phyloP scores from a whole-genome alignment of 352 stramenopile genomes.

The Thalassiosira livingstoniorum region DNA sequence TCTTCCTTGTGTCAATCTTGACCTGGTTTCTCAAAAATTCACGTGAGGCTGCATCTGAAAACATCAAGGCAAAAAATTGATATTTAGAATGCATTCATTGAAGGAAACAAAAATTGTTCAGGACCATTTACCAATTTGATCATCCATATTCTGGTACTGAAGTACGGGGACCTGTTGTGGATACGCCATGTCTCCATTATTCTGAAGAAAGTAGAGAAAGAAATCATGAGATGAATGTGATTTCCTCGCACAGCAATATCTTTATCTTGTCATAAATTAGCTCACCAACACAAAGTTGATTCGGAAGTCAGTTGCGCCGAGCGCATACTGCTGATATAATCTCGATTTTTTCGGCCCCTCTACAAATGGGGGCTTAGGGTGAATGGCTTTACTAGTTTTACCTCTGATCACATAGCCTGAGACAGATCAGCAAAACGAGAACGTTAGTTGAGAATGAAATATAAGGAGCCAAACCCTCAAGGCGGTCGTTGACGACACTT shows the following conservation, averaged over 20 bases:
- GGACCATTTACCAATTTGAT: constrained; percentile 61
- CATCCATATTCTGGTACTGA: constrained; percentile 49
- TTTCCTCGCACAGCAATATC: background rate
- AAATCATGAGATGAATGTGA: background rate
- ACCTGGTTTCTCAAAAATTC: constrained; percentile 70
- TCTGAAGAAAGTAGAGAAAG: constrained; percentile 30
- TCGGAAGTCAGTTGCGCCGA: constrained; percentile 66
- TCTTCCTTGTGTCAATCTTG: constrained; percentile 65
- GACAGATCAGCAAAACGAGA: constrained; percentile 40
- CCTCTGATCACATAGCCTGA: constrained; percentile 71
- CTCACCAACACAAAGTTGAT: constrained; percentile 81
- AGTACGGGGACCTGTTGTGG: constrained; percentile 66
- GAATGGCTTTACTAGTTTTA: constrained; percentile 63
- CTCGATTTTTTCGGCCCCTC: constrained; percentile 76
- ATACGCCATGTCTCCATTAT: constrained; percentile 71
- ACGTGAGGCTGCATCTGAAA: constrained; percentile 19
- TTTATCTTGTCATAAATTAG: background rate
- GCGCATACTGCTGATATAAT: constrained; percentile 72
- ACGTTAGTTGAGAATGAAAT: background rate
- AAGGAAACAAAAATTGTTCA: background rate
- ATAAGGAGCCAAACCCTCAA: background rate
- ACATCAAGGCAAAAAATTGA: background rate
- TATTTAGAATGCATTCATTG: too few species aligned
- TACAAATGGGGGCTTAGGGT: constrained; percentile 71
- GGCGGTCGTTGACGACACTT: background rate